Base-by-base conservation (phyloP, 2,329 filamentous ascomycete species). In the Trichoderma lentiforme region DNA sequence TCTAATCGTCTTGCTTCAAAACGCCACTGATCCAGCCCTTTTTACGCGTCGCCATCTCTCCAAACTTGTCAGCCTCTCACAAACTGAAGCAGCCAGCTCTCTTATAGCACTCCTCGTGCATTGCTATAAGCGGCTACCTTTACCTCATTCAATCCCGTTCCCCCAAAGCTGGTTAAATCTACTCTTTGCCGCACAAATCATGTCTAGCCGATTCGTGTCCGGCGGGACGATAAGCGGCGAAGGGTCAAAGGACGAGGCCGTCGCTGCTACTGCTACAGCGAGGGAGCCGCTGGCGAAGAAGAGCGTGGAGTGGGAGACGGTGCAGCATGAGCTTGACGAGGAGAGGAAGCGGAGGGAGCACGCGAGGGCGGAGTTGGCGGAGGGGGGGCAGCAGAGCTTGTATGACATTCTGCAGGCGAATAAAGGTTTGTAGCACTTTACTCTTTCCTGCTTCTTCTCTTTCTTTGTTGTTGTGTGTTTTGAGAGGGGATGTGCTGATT, bases 321-420 rank as follows among this genome's bases (percentile, higher is more conserved):
- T 91, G 14, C 88, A 92, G 80, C 82, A 84, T 60, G 87, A 92
- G 74, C 85, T 94, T 21, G 90, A 92, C 21, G 86, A 86, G 12
- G 87, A 90, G 74, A 85, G 89, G 51, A 83, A 81, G 74, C 83
- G 83, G 72, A 86, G 89, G 72, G 85, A 87, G 34, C 86, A 88
- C 70, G 81, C 85, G 73, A 83, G 84, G 71, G 80, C 83, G 15
- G 78, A 80, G 73, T 81, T 80, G 43, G 83, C 83, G 2, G 79
- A 82, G 24, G 82, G 81, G 61, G 79, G 80, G 39, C 88, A 91
- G 75, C 90, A 87, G 81, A 90, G 86, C 66, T 84, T 96, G 32
- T 96, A 87, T 79, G 93, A 95, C 57, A 86, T 92, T 2, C 81
- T 96, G 66, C 91, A 95, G 82, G 93, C 91, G 57, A 96, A 96